These are phyloP conservation scores for Kandelia obovata DNA, from an alignment of 345 rosid genomes.

Conservation along the genomic window DNA sequence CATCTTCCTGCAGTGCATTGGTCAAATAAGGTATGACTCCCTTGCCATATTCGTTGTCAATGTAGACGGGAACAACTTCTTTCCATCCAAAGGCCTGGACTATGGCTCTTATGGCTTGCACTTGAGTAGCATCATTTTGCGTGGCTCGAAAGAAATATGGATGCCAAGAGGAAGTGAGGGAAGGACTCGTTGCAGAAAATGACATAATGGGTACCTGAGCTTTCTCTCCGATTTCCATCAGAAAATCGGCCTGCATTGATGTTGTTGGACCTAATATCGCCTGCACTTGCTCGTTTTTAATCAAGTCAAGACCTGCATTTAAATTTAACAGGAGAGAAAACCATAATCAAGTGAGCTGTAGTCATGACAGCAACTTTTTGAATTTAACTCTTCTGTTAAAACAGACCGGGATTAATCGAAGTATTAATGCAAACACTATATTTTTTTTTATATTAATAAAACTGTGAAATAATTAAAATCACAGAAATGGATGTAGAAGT, in stretches of 20 bases:
- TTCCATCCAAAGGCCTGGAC: slow-evolving; percentile 49
- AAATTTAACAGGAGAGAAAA: neutral
- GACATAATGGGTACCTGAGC: slow-evolving; percentile 48
- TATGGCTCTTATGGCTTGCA: slow-evolving; percentile 36
- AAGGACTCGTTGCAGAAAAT: slow-evolving; percentile 40
- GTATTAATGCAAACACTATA: too few species aligned
- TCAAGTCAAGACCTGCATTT: slow-evolving; percentile 17
- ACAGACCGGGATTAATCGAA: neutral
- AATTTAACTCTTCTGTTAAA: too few species aligned
- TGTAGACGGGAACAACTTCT: slow-evolving; percentile 47
- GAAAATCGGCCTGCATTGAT: slow-evolving; percentile 39
- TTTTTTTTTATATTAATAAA: too few species aligned
- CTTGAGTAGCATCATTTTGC: slow-evolving; percentile 38
- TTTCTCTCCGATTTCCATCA: slow-evolving; percentile 26
- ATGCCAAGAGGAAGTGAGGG: slow-evolving; percentile 19
- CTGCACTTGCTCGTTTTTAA: slow-evolving; percentile 39
- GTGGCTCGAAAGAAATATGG: slow-evolving; percentile 40
- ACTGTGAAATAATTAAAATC: too few species aligned
- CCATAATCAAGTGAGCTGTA: neutral
- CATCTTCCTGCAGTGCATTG: slow-evolving; percentile 39
- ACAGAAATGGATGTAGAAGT: too few species aligned
- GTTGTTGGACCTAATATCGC: slow-evolving; percentile 48
- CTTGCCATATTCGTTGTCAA: slow-evolving; percentile 42
- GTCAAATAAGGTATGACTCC: slow-evolving; percentile 44
- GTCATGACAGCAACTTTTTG: too few species aligned